These are phyloP conservation scores for Digitaria exilis DNA, from an alignment of 202 grass and related monocot species.

Conservation along the genomic window DNA sequence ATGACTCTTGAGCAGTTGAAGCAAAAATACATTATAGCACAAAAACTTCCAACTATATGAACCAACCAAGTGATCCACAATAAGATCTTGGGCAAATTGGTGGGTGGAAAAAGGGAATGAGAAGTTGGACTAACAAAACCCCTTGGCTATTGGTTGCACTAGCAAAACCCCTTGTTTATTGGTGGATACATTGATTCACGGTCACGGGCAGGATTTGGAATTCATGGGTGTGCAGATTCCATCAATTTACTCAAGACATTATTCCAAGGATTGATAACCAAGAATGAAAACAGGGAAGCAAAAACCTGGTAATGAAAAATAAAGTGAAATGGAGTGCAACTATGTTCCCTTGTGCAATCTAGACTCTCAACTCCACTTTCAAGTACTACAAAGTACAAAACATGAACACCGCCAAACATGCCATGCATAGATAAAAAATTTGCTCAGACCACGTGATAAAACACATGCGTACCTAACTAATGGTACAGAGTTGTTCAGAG, in stretches of 20 bases:
- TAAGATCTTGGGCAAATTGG: neutral
- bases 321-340: neutral
- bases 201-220: neutral
- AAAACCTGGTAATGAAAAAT: neutral
- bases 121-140: neutral
- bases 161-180: neutral
- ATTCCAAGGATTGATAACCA: neutral
- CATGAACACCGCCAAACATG: neutral
- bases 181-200: neutral
- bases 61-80: conserved; percentile 8
- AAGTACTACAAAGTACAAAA: neutral
- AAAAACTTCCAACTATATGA: neutral
- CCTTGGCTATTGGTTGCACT: no score
- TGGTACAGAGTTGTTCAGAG: neutral
- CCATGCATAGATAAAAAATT: neutral
- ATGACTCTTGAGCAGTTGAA: neutral
- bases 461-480: neutral
- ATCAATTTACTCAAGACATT: conserved; percentile 23
- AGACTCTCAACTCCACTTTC: neutral
- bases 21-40: neutral
- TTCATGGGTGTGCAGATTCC: neutral
- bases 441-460: neutral
- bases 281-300: neutral
- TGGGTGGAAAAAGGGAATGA: neutral
- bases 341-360: neutral